Percentiles rank a stretch among this genome's conserved stretches.
Conservation (phyloP, 202 grass and related monocot species). For the Musa balbisiana region DNA sequence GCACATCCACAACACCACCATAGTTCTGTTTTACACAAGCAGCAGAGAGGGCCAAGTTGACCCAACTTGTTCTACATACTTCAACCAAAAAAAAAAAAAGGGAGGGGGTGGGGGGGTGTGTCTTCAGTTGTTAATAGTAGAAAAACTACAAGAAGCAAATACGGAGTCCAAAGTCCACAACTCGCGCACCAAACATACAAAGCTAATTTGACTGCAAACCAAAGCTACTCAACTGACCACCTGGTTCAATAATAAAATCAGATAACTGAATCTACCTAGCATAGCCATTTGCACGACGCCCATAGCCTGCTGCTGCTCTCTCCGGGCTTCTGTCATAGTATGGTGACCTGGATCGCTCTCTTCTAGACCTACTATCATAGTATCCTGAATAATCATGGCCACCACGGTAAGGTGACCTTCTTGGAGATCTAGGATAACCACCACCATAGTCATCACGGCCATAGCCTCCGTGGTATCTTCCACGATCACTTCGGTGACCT, state of each 20-base stretch:
- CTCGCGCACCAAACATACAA: too few species aligned
- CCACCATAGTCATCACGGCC: constrained; percentile 19
- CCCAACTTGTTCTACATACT: too few species aligned
- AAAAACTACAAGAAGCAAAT: too few species aligned
- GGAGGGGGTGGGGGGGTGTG: too few species aligned
- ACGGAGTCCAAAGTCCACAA: too few species aligned
- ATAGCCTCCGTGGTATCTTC: constrained; percentile 13
- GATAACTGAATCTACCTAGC: constrained; percentile 4
- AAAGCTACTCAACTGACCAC: neutral
- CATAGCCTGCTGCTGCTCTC: constrained; percentile 1
- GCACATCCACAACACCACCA: too few species aligned
- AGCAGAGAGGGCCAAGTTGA: too few species aligned
- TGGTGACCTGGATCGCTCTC: constrained; percentile 9
- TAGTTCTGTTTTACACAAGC: too few species aligned
- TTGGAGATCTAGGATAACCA: constrained; percentile 22
- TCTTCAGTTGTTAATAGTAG: too few species aligned
- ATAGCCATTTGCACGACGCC: constrained; percentile 15
- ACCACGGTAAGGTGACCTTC: neutral
- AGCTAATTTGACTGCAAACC: too few species aligned
- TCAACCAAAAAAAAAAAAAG: too few species aligned
- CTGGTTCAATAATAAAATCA: neutral
- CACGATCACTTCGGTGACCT: constrained; percentile 10
- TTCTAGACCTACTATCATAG: constrained; percentile 13
- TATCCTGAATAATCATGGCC: constrained; percentile 17
- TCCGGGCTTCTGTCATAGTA: constrained; percentile 1